Base-by-base conservation (phyloP, 2,329 filamentous ascomycete species). In the Leptoxyphium fumago region DNA sequence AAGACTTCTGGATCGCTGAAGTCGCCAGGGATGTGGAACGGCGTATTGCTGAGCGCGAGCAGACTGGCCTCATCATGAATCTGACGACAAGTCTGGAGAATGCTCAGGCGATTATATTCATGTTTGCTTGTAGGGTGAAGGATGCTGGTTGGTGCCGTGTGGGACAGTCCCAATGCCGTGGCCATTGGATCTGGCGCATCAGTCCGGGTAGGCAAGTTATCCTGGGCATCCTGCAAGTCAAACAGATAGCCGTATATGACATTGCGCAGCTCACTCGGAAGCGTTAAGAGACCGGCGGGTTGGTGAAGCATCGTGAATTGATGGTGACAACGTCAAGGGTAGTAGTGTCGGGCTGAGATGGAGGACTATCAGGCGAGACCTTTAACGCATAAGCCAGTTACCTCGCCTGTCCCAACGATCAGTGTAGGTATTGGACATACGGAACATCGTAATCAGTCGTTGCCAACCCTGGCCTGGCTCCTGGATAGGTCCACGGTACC, bases 191-290 rank as follows among this genome's bases (percentile, higher is more conserved):
- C 18, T 13, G 32, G 32, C 15, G 32, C 13, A 15, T 13, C 32
- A 13, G 11, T 15, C 32, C 11, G 9, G 5, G 4, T 9, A 13
- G 32, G 3, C 32, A 36, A 13, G 13, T 3, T 15, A 5, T 9
- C 13, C 32, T 36, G 32, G 32, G 15, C 15, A 15, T 15, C 13
- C 2, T 45, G 34, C 10, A 43, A 40, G n/a, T 48, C 46, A 48
- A 58, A 58, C 47, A 56, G 41, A 43, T 53, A 51, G 30, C 44
- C 29, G 45, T 58, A 58, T 39, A 58, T 58, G 4, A 47, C 41
- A 42, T 58, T 58, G 14, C 56, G 50, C 5, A 58, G 48, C 42
- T 58, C 56, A 38, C 46, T 47, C 5, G 56, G 56, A 17, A 58
- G 50, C n/a, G 53, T 52, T 7, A 57, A 49, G 26, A 58, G 44